These are phyloP conservation scores for Phytopythium chamaehyphon DNA, from an alignment of 352 stramenopile species.

Conservation along the genomic window DNA sequence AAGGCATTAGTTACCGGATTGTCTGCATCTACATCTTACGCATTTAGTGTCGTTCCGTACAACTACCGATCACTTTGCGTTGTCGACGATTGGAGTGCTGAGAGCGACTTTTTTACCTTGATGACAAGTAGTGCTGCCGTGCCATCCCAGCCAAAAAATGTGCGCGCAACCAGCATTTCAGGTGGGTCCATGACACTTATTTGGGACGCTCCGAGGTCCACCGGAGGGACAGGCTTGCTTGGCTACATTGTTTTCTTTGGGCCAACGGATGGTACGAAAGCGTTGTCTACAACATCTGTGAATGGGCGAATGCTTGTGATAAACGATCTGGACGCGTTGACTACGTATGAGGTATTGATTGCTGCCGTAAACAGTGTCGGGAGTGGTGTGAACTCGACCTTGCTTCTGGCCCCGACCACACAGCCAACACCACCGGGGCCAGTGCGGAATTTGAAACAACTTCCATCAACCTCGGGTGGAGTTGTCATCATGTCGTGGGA, in stretches of 20 bases:
- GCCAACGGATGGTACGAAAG: constrained; percentile 2
- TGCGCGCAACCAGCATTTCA: constrained; percentile 18
- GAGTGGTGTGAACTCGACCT: constrained; percentile 26
- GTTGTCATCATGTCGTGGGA: constrained; percentile 36
- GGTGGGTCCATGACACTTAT: constrained; percentile 36
- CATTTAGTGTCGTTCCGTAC: constrained; percentile 35
- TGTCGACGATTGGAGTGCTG: constrained; percentile 15
- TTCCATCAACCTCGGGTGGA: constrained; percentile 30
- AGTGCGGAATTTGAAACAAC: constrained; percentile 28
- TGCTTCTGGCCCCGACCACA: constrained; percentile 24
- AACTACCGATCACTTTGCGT: constrained; percentile 45
- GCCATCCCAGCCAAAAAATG: constrained; percentile 37
- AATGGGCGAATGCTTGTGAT: constrained; percentile 3
- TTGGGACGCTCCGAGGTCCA: constrained; percentile 44
- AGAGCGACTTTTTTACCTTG: constrained; percentile 29
- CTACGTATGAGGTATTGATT: constrained; percentile 30
- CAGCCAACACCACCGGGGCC: constrained; percentile 19
- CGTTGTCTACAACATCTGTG: constrained; percentile 11
- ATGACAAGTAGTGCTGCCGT: constrained; percentile 29
- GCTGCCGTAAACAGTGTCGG: constrained; percentile 35
- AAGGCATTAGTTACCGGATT: constrained; percentile 27
- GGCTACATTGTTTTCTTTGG: constrained; percentile 30
- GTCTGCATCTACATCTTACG: constrained; percentile 35
- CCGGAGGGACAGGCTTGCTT: constrained; percentile 21
- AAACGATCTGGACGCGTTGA: constrained; percentile 20